phyloP scores from a whole-genome alignment of 345 rosid genomes.

The Bretschneidera sinensis region DNA sequence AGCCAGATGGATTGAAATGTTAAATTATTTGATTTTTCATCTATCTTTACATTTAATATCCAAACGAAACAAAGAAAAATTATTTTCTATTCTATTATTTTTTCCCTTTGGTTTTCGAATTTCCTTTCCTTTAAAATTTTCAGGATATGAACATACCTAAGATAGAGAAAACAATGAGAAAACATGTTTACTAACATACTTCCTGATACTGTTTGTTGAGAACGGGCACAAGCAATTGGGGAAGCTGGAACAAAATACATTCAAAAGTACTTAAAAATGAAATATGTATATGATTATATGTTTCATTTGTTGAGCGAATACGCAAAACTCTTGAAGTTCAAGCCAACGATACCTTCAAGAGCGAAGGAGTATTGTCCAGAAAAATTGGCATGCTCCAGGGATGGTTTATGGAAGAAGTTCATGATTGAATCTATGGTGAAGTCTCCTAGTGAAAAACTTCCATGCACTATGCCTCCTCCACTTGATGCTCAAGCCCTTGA shows the following conservation, averaged over 20 bases:
- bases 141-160: too few species aligned
- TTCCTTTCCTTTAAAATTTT: too few species aligned
- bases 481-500: constrained; percentile 21
- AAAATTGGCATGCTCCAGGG: constrained; percentile 31
- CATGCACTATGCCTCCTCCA: constrained; percentile 46
- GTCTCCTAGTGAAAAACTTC: constrained; percentile 29
- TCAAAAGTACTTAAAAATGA: constrained; percentile 38
- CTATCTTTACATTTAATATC: too few species aligned
- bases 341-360: too few species aligned
- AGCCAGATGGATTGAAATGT: too few species aligned
- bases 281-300: constrained; percentile 54
- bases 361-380: constrained; percentile 36
- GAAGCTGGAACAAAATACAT: constrained; percentile 40
- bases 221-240: constrained; percentile 51
- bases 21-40: too few species aligned
- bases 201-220: too few species aligned
- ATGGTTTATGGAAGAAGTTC: constrained; percentile 29
- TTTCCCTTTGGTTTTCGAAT: too few species aligned
- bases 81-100: too few species aligned
- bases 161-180: too few species aligned
- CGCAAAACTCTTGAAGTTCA: constrained; percentile 41
- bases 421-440: constrained; percentile 49
- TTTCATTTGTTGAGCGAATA: constrained; percentile 42
- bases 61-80: too few species aligned
- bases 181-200: too few species aligned